Evolutionary conservation across 2,329 filamentous ascomycete species (phyloP).

Genomic region (Sarocladiaceae sp.): DNA sequence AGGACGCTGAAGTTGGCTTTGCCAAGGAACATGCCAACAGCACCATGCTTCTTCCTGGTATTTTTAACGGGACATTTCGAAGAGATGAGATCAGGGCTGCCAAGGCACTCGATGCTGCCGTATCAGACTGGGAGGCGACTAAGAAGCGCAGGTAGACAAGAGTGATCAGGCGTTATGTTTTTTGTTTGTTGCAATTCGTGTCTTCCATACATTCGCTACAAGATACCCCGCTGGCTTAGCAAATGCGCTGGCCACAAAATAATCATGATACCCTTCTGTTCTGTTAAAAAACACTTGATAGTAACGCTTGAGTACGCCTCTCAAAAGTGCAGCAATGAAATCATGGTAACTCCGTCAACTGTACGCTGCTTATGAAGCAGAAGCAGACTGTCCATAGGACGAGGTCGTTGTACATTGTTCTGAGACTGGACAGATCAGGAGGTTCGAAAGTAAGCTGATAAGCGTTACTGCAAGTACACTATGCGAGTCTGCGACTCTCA

Average conservation of each 20-base stretch:
- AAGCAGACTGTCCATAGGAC: no score
- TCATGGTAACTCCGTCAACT: no score
- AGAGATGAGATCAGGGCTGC: constrained; percentile 55
- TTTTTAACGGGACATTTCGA: constrained; percentile 60
- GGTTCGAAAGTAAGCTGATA: no score
- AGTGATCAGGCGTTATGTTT: not conserved
- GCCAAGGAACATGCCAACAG: constrained; percentile 76
- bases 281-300: not conserved
- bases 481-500: no score
- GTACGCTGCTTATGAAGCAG: no score
- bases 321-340: no score
- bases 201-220: not conserved
- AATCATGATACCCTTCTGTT: constrained; percentile 8
- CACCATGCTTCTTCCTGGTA: constrained; percentile 53
- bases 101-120: constrained; percentile 44
- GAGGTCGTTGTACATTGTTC: no score
- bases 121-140: constrained; percentile 43
- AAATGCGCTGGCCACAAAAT: not conserved
- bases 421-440: no score
- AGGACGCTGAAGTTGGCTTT: constrained; percentile 65
- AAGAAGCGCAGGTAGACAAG: constrained; percentile 41
- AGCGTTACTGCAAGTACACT: no score
- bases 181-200: not conserved
- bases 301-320: not conserved
- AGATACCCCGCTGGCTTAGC: constrained; percentile 3